A percentile compares a stretch with the other conserved stretches of the same genome.
Evolutionary conservation across 1,284 basidiomycete species (phyloP).

Genomic region (Peniophora sp.): DNA sequence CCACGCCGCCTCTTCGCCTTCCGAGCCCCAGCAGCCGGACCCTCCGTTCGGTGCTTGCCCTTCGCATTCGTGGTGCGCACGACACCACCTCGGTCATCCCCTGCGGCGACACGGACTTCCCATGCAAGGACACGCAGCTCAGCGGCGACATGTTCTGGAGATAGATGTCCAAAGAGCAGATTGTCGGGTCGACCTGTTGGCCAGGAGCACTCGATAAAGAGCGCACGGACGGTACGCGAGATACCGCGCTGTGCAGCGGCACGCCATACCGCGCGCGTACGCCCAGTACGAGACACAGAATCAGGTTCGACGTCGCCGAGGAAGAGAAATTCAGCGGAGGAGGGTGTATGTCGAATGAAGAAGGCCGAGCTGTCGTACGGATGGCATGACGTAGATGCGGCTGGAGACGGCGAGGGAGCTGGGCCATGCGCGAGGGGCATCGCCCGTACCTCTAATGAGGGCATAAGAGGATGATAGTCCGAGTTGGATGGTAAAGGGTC

Average conservation of each 20-base stretch:
- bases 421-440: conserved; percentile 68
- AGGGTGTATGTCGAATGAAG: conserved; percentile 59
- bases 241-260: conserved; percentile 58
- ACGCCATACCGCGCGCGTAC: conserved; percentile 61
- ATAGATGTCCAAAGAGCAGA: conserved; percentile 70
- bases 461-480: conserved; percentile 29
- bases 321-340: conserved; percentile 63
- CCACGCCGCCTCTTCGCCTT: conserved; percentile 5
- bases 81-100: conserved; percentile 18
- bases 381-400: conserved; percentile 20
- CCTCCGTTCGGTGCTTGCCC: not conserved
- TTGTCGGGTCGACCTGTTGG: conserved; percentile 53
- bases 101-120: conserved; percentile 42
- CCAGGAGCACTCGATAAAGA: conserved; percentile 86
- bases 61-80: not conserved
- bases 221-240: conserved; percentile 47
- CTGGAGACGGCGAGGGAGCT: conserved; percentile 29
- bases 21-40: conserved; percentile 6
- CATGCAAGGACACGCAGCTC: conserved; percentile 60
- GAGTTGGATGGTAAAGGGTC: conserved; percentile 23
- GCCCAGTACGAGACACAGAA: conserved; percentile 46
- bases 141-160: conserved; percentile 59
- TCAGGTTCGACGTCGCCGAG: conserved; percentile 84
- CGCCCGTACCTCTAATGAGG: conserved; percentile 53
- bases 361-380: conserved; percentile 66